Conservation (phyloP, 345 rosid species). For the Citrus sp. region DNA sequence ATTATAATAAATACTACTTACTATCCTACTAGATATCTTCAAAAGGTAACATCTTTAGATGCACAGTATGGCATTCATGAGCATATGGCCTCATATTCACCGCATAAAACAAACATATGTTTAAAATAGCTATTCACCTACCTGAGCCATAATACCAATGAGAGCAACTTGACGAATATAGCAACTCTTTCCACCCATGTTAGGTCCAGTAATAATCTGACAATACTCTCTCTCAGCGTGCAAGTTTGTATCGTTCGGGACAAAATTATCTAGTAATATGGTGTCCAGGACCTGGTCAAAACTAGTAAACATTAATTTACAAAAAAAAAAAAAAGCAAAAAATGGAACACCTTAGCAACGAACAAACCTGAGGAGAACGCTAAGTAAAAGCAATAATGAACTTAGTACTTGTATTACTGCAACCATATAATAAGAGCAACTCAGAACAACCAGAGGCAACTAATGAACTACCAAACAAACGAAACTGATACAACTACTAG, state of each 20-base stretch:
- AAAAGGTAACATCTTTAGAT: neutral
- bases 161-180: slow-evolving; percentile 97
- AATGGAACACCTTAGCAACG: neutral
- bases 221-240: slow-evolving; percentile 63
- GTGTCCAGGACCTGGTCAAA: slow-evolving; percentile 72
- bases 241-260: slow-evolving; percentile 84
- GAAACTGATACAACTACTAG: neutral
- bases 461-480: neutral
- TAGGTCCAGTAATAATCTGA: slow-evolving; percentile 94
- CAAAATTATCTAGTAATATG: slow-evolving; percentile 68
- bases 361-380: neutral
- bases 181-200: slow-evolving; percentile 99
- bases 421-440: neutral
- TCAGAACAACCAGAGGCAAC: neutral
- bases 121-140: neutral
- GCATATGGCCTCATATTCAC: neutral
- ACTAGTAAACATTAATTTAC: neutral
- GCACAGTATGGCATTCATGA: neutral
- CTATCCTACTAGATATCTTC: neutral
- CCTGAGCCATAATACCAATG: slow-evolving; percentile 94
- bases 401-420: neutral
- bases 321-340: neutral
- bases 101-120: neutral
- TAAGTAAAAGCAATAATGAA: neutral
- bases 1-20: neutral